Evolutionary conservation across 768 basidiomycete species (phyloP), one percentile per base, ranked within the genome.

Genomic region (Lyophyllum shimeji): DNA sequence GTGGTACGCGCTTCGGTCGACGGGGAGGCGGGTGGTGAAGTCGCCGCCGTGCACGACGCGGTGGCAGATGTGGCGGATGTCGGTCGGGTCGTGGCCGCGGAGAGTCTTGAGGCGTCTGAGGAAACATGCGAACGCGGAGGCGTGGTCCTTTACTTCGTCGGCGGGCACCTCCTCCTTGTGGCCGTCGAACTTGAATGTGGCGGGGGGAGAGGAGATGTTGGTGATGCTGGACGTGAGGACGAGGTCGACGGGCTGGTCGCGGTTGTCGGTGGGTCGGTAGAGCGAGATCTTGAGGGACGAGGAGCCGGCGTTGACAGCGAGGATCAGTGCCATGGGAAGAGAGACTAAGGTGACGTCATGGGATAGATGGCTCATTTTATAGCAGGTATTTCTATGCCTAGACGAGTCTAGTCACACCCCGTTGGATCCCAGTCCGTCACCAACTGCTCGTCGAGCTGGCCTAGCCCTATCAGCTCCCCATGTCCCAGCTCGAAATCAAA

Each of bases 1-100:
- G 55, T 88, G 78, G 65, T 83, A 86, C 31, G 89, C 83, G 50
- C 86, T 77, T 34, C 85, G 74, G 39, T 79, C 83, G 55, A 97
- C 83, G 34, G 82, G 54, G 18, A 93, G 83, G 0, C 92, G 89
- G 25, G 83, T 76, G n/a, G 74, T 73, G 61, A 87, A 90, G 44
- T 85, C 82, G 2, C 93, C 94, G 2, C 95, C 95, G 61, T 96
- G 95, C 1, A 97, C 95, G 42, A 95, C 87, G 34, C 86, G 82
- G 65, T 90, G 89, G 60, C 87, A 86, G n/a, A 89, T 74, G 55
- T 83, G 73, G 6, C 65, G 68, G 57, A 92, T 81, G 4, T 74
- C 60, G 18, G 65, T 63, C 3, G 63, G 61, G 53, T 82, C 75
- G 42, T 85, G 74, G 43, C 71, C 75, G 39, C 85, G 74, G n/a